Evolutionary conservation across 2,329 filamentous ascomycete species (phyloP).

Genomic region (Cytospora piceicola): DNA sequence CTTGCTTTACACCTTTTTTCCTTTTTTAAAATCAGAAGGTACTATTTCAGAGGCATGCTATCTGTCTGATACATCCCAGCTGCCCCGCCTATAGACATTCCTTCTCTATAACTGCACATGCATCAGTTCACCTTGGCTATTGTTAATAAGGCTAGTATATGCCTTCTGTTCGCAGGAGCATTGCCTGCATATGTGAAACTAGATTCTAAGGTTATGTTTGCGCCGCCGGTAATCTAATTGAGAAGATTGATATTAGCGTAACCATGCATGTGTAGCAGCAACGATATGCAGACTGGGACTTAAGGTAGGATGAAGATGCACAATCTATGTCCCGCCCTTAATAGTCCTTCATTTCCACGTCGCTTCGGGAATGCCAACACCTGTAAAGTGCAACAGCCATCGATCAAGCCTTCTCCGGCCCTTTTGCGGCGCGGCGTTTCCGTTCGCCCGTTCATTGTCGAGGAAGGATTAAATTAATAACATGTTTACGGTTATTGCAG

Average conservation of each 20-base stretch:
- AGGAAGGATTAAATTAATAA: background rate
- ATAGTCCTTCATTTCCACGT: background rate
- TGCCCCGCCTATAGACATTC: too few relatives aligned
- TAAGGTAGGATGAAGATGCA: background rate
- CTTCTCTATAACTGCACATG: too few relatives aligned
- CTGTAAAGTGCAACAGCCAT: background rate
- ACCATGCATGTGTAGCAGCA: background rate
- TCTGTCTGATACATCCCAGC: too few relatives aligned
- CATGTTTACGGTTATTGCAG: background rate
- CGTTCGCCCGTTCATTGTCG: background rate
- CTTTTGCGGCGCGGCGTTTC: background rate
- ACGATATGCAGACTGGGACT: background rate
- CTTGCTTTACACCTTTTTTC: too few relatives aligned
- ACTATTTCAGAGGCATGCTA: too few relatives aligned
- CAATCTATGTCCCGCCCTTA: background rate
- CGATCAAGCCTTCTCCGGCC: background rate
- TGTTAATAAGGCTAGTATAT: background rate
- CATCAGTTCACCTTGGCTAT: too few relatives aligned
- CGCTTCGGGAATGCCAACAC: background rate
- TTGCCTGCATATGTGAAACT: background rate
- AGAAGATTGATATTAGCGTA: too few relatives aligned
- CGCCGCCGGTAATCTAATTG: background rate
- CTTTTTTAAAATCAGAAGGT: too few relatives aligned
- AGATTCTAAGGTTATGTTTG: too few relatives aligned
- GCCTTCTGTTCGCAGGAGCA: background rate